Evolutionary conservation across 805 yeast genomes (phyloP), one percentile per base, ranked within the genome.

Genomic region (Saturnispora zaruensis): DNA sequence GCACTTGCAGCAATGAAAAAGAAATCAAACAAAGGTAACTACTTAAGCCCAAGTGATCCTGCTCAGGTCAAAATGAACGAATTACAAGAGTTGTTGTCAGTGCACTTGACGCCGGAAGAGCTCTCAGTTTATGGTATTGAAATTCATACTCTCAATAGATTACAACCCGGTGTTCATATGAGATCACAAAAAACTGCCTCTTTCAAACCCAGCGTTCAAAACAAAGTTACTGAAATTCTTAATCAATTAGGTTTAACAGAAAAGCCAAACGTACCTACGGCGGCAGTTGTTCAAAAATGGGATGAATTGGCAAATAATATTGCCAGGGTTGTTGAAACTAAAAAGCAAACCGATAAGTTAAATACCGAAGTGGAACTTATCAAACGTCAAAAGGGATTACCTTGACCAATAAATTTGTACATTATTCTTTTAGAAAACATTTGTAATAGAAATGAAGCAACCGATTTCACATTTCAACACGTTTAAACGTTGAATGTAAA

Each of bases 221-320:
- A 77, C 24, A 82, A 79, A 59, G 78, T 84, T 7, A 64, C 68
- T 26, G 76, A 78, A 16, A 73, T 81, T 9, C 66, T 91, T 52
- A 84, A 82, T 50, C 99, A 93, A 60, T 66, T 93, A 52, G 89
- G 82, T 3, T 67, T 93, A 8, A 84, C 96, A 0, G 68, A 81
- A 4, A 82, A 84, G 56, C 98, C 98, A 0, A 82, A 82, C 2
- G 83, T 93, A 83, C 91, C 96, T 4, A 86, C 98, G 0, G 79
- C 83, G 33, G 79, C 74, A 47, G 88, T 90, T 1, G 78, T 87
- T 66, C 74, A 81, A 6, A 80, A 79, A 59, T 89, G 84, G 61
- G 97, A 91, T 58, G 79, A 79, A 50, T 66, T 93, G 47, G 73
- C 85, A 45, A 81, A 82, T 55, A 71, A 82, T 0, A 85, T 87